Conservation (phyloP, 441 rosid species). For the Croton setiger region DNA sequence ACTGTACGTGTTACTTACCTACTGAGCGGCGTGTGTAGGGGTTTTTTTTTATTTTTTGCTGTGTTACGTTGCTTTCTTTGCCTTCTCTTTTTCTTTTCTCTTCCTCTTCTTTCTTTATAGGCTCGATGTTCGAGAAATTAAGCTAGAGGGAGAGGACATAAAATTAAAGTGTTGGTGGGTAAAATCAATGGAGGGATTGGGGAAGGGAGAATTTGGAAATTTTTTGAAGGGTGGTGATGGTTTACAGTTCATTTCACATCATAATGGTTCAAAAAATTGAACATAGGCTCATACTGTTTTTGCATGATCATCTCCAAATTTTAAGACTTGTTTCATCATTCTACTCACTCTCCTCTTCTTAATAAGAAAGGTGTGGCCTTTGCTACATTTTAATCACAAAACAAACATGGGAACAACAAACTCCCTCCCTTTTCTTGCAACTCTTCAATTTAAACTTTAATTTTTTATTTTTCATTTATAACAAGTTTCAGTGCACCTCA, state of each 20-base stretch:
- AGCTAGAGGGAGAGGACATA: conserved; percentile 9
- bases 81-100: not conserved
- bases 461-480: no score
- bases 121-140: conserved; percentile 36
- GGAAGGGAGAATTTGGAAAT: conserved; percentile 11
- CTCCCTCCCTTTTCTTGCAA: conserved; percentile 20
- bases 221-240: conserved; percentile 22
- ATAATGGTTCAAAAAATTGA: not conserved
- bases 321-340: conserved; percentile 21
- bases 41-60: conserved; percentile 3
- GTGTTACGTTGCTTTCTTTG: conserved; percentile 32
- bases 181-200: conserved; percentile 23
- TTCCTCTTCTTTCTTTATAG: conserved; percentile 14
- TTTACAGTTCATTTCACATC: conserved; percentile 23
- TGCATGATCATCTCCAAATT: not conserved
- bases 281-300: not conserved
- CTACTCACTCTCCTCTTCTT: conserved; percentile 16
- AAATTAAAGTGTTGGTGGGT: conserved; percentile 18
- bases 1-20: conserved; percentile 11
- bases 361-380: conserved; percentile 14
- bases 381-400: conserved; percentile 18
- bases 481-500: no score
- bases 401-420: conserved; percentile 10
- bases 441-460: no score
- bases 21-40: conserved; percentile 20